Conservation (phyloP, 768 basidiomycete species). For the Fistulinella prunicolor region DNA sequence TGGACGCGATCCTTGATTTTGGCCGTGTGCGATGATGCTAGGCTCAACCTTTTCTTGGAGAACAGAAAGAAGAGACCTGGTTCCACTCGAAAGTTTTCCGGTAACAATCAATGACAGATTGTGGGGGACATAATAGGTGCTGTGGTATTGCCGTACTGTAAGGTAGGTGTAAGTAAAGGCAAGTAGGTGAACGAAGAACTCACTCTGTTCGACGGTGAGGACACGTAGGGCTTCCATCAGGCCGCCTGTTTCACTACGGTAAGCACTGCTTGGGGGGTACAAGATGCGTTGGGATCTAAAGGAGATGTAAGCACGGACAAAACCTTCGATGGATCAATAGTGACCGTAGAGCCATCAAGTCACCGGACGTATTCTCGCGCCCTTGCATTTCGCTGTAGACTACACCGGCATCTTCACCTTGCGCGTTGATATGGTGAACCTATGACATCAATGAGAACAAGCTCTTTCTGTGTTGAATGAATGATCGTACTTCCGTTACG, state of each 20-base stretch:
- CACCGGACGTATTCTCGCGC: slow-evolving; percentile 86
- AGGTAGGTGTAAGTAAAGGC: slow-evolving; percentile 15
- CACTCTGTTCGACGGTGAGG: slow-evolving; percentile 87
- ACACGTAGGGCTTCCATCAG: slow-evolving; percentile 88
- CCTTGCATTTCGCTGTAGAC: slow-evolving; percentile 98
- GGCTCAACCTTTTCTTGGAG: slow-evolving; percentile 85
- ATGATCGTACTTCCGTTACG: slow-evolving; percentile 52
- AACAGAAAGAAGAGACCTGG: slow-evolving; percentile 71
- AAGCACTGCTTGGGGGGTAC: slow-evolving; percentile 80
- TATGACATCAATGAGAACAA: slow-evolving; percentile 29
- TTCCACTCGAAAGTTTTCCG: slow-evolving; percentile 81
- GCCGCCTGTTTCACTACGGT: slow-evolving; percentile 96
- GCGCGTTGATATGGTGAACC: slow-evolving; percentile 93
- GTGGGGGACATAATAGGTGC: slow-evolving; percentile 88
- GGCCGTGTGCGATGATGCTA: slow-evolving; percentile 68
- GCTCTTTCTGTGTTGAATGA: neutral
- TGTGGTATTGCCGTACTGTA: slow-evolving; percentile 86
- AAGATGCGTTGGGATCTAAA: slow-evolving; percentile 73
- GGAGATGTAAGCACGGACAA: slow-evolving; percentile 4
- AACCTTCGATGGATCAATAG: slow-evolving; percentile 21
- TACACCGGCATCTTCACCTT: slow-evolving; percentile 91
- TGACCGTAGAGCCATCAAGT: slow-evolving; percentile 85
- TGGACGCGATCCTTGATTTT: slow-evolving; percentile 67
- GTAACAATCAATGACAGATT: slow-evolving; percentile 87
- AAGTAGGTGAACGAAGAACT: slow-evolving; percentile 13